These are phyloP conservation scores for Mentha longifolia DNA, from an alignment of 257 asterid species.

Conservation along the genomic window DNA sequence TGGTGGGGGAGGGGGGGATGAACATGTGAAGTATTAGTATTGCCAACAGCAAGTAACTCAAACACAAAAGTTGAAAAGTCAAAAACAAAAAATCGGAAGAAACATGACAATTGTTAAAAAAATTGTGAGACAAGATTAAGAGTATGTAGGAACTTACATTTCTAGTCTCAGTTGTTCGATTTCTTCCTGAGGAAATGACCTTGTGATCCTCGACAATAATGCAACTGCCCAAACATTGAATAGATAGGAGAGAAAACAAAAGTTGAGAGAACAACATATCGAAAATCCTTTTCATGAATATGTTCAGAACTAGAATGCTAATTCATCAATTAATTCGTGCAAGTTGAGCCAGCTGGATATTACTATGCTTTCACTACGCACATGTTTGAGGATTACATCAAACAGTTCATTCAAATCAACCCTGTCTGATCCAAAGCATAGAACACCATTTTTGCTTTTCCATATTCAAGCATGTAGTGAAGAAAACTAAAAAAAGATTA, in stretches of 20 bases:
- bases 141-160: conserved; percentile 48
- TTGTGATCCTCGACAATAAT: conserved; percentile 65
- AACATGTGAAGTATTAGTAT: conserved; percentile 5
- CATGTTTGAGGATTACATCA: conserved; percentile 24
- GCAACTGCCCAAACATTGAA: conserved; percentile 48
- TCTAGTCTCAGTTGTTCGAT: conserved; percentile 77
- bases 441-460: conserved; percentile 17
- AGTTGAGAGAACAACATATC: conserved; percentile 29
- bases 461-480: conserved; percentile 6
- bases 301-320: conserved; percentile 20
- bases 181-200: conserved; percentile 80
- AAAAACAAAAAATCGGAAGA: too few relatives aligned
- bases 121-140: conserved; percentile 3
- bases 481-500: conserved; percentile 35
- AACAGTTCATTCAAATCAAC: conserved; percentile 6
- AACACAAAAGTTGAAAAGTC: too few relatives aligned
- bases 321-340: conserved; percentile 26
- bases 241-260: neutral
- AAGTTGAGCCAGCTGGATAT: neutral
- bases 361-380: conserved; percentile 9
- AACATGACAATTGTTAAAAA: neutral
- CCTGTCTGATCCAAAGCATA: conserved; percentile 13
- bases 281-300: conserved; percentile 1
- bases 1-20: neutral
- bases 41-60: neutral